These are phyloP conservation scores for Suhomyces canberraensis DNA, from an alignment of 805 yeast species.

Conservation along the genomic window DNA sequence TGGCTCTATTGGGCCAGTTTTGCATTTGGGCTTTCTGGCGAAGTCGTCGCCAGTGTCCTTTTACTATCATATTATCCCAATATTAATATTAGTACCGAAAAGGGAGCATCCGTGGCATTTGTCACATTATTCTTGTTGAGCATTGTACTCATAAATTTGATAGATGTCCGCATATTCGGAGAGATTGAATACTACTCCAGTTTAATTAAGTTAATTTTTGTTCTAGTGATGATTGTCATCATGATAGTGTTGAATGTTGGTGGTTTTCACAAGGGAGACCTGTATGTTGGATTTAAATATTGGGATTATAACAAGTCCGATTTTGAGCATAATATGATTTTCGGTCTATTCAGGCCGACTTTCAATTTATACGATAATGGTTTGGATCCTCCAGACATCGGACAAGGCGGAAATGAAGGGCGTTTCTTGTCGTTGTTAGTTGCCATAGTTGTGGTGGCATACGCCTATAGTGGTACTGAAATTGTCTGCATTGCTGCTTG, in stretches of 20 bases:
- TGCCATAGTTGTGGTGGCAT: conserved; percentile 63
- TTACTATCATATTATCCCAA: conserved; percentile 66
- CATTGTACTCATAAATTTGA: conserved; percentile 50
- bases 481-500: conserved; percentile 81
- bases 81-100: conserved; percentile 46
- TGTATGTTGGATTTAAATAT: conserved; percentile 59
- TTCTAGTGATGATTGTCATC: conserved; percentile 52
- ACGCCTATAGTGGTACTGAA: conserved; percentile 80
- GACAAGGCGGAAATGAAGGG: conserved; percentile 61
- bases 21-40: conserved; percentile 72
- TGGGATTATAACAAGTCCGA: conserved; percentile 61
- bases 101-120: conserved; percentile 52
- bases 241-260: conserved; percentile 68
- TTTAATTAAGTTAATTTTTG: conserved; percentile 51
- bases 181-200: conserved; percentile 68
- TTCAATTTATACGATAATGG: conserved; percentile 66
- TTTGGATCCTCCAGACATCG: conserved; percentile 43
- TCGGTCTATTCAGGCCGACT: conserved; percentile 73
- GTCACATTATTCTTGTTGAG: conserved; percentile 56
- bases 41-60: conserved; percentile 75
- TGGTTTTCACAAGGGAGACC: conserved; percentile 37
- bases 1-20: conserved; percentile 73
- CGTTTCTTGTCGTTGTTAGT: conserved; percentile 57
- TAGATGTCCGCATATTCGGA: conserved; percentile 71
- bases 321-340: conserved; percentile 45